Evolutionary conservation across 306 rosid species (phyloP).

Genomic region (Calophaca sinica): DNA sequence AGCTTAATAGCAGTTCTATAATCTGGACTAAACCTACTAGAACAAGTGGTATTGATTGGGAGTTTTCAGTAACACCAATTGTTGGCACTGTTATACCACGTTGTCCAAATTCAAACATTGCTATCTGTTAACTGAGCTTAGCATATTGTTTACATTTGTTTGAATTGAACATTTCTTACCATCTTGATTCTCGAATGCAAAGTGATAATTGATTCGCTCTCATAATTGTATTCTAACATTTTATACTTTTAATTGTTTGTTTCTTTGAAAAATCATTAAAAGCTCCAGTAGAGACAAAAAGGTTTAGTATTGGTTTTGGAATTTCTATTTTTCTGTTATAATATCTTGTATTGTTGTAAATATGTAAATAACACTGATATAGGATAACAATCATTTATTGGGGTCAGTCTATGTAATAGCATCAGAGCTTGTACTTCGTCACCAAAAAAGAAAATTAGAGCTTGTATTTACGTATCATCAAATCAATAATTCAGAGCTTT

Average conservation of each 20-base stretch:
- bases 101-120: neutral
- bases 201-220: neutral
- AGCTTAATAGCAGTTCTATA: neutral
- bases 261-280: neutral
- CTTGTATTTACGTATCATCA: too few relatives aligned
- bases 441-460: too few relatives aligned
- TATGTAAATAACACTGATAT: too few relatives aligned
- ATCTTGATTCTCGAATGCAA: neutral
- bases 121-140: neutral
- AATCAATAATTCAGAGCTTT: too few relatives aligned
- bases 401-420: too few relatives aligned
- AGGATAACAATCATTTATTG: too few relatives aligned
- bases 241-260: neutral
- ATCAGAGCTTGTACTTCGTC: too few relatives aligned
- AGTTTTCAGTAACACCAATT: neutral
- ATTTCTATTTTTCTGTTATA: neutral
- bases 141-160: constrained; percentile 5
- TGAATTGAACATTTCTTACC: neutral
- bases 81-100: neutral
- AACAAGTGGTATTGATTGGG: neutral
- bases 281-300: neutral
- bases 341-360: neutral
- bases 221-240: neutral
- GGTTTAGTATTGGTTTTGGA: neutral
- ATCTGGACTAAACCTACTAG: neutral